Percentiles rank a stretch among this genome's conserved stretches.
These are phyloP conservation scores for Starmerella bacillaris DNA, from an alignment of 805 yeast species.

Conservation along the genomic window DNA sequence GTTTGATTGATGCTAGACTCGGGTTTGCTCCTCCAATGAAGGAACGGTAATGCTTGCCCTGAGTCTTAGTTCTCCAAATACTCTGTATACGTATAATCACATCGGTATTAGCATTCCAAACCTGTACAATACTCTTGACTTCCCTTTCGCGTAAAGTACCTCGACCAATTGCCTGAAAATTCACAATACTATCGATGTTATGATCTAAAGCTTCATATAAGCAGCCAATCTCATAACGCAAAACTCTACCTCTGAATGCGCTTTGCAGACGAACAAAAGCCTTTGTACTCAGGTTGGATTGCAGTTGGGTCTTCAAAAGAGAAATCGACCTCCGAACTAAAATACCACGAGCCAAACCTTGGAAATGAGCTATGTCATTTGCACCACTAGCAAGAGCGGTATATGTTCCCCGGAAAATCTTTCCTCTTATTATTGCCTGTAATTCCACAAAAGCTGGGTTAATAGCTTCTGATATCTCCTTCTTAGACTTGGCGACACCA, in stretches of 20 bases:
- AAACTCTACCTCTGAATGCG: slow-evolving; percentile 23
- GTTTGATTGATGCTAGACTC: slow-evolving; percentile 54
- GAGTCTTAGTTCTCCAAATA: slow-evolving; percentile 44
- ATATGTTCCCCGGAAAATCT: slow-evolving; percentile 23
- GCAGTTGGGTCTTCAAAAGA: slow-evolving; percentile 1
- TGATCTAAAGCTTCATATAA: slow-evolving; percentile 23
- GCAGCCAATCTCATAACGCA: slow-evolving; percentile 21
- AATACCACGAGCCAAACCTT: slow-evolving; percentile 38
- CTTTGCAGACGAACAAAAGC: slow-evolving; percentile 23
- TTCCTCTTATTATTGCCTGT: slow-evolving; percentile 42
- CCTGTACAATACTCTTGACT: slow-evolving; percentile 21
- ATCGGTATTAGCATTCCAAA: slow-evolving; percentile 40
- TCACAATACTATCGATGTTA: slow-evolving; percentile 18
- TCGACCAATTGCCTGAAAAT: slow-evolving; percentile 22
- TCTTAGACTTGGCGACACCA: not conserved
- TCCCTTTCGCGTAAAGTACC: slow-evolving; percentile 21
- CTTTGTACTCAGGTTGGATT: not conserved
- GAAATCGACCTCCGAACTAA: slow-evolving; percentile 12
- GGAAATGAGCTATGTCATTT: slow-evolving; percentile 24
- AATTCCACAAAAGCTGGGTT: slow-evolving; percentile 24
- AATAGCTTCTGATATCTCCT: not conserved
- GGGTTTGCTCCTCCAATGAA: slow-evolving; percentile 58
- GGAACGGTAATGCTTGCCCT: slow-evolving; percentile 55
- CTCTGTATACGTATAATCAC: slow-evolving; percentile 60
- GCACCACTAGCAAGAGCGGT: slow-evolving; percentile 4